Evolutionary conservation across 2,329 filamentous ascomycete genomes (phyloP).

Genomic region (Cercospora janseana): DNA sequence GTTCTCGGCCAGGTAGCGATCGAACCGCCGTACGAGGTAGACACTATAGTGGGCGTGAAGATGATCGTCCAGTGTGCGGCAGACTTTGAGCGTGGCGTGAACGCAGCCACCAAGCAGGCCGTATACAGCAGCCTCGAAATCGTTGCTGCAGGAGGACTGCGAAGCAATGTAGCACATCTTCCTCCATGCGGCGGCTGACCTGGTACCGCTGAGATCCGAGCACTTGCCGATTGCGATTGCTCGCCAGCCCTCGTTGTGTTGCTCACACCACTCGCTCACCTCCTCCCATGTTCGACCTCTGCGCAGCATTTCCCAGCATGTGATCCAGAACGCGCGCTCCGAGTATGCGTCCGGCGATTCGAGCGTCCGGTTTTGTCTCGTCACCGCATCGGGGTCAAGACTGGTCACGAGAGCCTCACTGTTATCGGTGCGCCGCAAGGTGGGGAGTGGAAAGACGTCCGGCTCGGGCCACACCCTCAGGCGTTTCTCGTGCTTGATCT

Average conservation of each 20-base stretch:
- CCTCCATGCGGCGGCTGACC: slow-evolving; percentile 58
- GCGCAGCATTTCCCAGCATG: slow-evolving; percentile 89
- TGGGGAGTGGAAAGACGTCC: slow-evolving; percentile 53
- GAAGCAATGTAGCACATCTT: slow-evolving; percentile 74
- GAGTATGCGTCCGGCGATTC: slow-evolving; percentile 83
- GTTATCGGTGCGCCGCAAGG: slow-evolving; percentile 46
- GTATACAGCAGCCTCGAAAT: slow-evolving; percentile 86
- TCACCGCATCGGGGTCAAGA: slow-evolving; percentile 86
- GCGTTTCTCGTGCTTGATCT: slow-evolving; percentile 86
- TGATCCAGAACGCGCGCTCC: slow-evolving; percentile 86
- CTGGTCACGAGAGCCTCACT: slow-evolving; percentile 74
- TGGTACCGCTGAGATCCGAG: slow-evolving; percentile 41
- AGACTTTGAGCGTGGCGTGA: slow-evolving; percentile 71
- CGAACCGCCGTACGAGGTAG: slow-evolving; percentile 76
- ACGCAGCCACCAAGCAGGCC: slow-evolving; percentile 85
- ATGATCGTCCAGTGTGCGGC: slow-evolving; percentile 78
- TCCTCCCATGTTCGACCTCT: slow-evolving; percentile 72
- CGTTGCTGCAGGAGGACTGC: slow-evolving; percentile 63
- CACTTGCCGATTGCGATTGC: slow-evolving; percentile 73
- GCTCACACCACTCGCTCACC: slow-evolving; percentile 81
- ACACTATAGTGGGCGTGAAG: slow-evolving; percentile 86
- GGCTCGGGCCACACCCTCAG: slow-evolving; percentile 56
- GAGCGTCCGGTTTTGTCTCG: slow-evolving; percentile 71
- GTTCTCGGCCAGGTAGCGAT: slow-evolving; percentile 62
- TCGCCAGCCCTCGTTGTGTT: slow-evolving; percentile 85